These are phyloP conservation scores for Leishmania gerbilli DNA, from an alignment of 208 protist genomes.

Conservation along the genomic window DNA sequence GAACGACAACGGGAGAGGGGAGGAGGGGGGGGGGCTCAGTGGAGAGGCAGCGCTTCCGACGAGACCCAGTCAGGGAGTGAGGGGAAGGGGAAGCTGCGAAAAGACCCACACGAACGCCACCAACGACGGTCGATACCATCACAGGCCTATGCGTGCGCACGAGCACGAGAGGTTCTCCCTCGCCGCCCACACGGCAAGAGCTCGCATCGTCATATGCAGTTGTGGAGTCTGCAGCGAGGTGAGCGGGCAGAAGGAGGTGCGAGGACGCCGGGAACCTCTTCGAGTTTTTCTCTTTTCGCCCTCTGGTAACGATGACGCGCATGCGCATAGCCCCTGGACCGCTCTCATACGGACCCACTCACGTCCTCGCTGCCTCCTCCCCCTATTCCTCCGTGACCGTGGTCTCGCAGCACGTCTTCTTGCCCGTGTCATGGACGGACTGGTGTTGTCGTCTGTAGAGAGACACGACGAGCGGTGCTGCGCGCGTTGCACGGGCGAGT, in stretches of 20 bases:
- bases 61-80: not conserved
- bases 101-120: not conserved
- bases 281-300: not conserved
- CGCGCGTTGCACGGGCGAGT: not conserved
- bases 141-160: too few relatives aligned
- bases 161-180: not conserved
- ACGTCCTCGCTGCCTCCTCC: not conserved
- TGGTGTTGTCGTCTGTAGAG: not conserved
- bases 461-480: not conserved
- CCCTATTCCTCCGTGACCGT: not conserved
- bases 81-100: not conserved
- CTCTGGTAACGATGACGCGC: not conserved
- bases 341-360: not conserved
- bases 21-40: not conserved
- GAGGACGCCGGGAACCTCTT: not conserved
- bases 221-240: not conserved
- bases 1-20: not conserved
- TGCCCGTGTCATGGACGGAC: not conserved
- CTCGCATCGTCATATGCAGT: not conserved
- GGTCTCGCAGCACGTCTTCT: not conserved
- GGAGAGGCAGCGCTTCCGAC: not conserved
- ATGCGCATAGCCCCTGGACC: not conserved
- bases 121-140: not conserved
- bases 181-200: not conserved
- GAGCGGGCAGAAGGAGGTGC: not conserved